Evolutionary conservation across 176 grass and related monocot genomes (phyloP).

Genomic region (Microstegium vimineum): DNA sequence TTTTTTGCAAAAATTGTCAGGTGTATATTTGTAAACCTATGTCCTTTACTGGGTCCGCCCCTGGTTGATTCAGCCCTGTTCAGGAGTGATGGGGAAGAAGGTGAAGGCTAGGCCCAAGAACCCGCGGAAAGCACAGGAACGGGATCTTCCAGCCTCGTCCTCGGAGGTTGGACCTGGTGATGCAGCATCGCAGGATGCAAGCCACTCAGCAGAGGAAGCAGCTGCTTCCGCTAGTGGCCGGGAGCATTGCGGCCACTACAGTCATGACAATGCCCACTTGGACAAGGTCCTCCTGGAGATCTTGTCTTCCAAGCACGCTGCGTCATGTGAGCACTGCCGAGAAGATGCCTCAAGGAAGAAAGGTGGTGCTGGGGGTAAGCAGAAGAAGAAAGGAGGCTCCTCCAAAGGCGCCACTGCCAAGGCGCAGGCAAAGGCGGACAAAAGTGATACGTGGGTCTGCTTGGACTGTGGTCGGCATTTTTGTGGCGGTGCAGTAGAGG

Average conservation of each 20-base stretch:
- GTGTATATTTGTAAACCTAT: not conserved
- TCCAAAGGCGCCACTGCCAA: constrained; percentile 17
- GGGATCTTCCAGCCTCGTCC: not conserved
- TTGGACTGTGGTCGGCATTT: constrained; percentile 73
- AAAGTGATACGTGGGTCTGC: constrained; percentile 64
- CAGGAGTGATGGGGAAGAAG: not conserved
- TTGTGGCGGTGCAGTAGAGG: constrained; percentile 61
- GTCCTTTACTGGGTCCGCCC: not conserved
- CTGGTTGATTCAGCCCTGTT: not conserved
- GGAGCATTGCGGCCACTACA: constrained; percentile 68
- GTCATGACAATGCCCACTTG: constrained; percentile 27
- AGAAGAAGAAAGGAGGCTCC: constrained; percentile 63
- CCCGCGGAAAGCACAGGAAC: not conserved
- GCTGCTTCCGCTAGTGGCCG: constrained; percentile 28
- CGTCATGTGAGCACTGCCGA: constrained; percentile 77
- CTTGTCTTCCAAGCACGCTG: constrained; percentile 47
- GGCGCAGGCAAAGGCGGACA: constrained; percentile 38
- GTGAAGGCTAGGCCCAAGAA: constrained; percentile 13
- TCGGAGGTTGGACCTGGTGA: constrained; percentile 42
- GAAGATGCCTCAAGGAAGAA: constrained; percentile 51
- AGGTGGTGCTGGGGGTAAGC: constrained; percentile 45
- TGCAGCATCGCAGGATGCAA: constrained; percentile 20
- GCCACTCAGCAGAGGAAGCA: constrained; percentile 24
- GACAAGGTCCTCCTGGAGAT: constrained; percentile 61
- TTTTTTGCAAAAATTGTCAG: not conserved